These are phyloP conservation scores for Cordia subcordata DNA, from an alignment of 257 asterid species.

Conservation along the genomic window DNA sequence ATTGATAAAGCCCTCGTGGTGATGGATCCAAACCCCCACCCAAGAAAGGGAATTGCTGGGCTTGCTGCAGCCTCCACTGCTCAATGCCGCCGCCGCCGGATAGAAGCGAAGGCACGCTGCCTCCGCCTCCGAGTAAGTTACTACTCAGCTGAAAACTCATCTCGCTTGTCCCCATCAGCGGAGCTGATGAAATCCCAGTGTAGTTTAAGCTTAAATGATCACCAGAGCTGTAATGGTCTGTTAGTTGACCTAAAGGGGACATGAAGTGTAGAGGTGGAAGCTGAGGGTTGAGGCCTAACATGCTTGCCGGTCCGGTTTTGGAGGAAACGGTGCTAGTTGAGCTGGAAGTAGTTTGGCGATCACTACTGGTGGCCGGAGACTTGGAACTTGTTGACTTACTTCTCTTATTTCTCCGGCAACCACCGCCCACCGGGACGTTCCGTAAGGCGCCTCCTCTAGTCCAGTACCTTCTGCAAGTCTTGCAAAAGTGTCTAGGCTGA, in stretches of 20 bases:
- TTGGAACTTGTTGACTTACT: constrained; percentile 54
- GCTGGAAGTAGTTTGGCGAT: constrained; percentile 38
- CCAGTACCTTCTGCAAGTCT: constrained; percentile 90
- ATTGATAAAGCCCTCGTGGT: constrained; percentile 30
- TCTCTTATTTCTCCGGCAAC: constrained; percentile 76
- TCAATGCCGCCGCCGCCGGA: constrained; percentile 42
- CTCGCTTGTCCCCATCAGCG: constrained; percentile 31
- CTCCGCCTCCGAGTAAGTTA: constrained; percentile 28
- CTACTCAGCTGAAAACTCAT: constrained; percentile 41
- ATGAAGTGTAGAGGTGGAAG: constrained; percentile 51
- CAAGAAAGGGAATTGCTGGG: constrained; percentile 61
- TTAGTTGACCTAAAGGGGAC: constrained; percentile 61
- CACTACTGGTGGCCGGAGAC: constrained; percentile 53
- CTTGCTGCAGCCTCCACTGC: constrained; percentile 63
- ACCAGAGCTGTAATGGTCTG: constrained; percentile 23
- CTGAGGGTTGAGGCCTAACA: constrained; percentile 44
- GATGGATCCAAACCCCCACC: constrained; percentile 42
- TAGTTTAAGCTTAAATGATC: constrained; percentile 45
- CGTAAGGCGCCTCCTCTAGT: constrained; percentile 87
- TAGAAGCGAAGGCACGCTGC: constrained; percentile 27
- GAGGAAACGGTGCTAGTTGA: constrained; percentile 47
- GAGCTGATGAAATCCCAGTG: constrained; percentile 37
- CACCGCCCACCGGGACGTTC: constrained; percentile 89
- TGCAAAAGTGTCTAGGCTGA: constrained; percentile 96
- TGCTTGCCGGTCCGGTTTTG: constrained; percentile 20